A percentile compares a stretch with the other conserved stretches of the same genome.
phyloP scores from a whole-genome alignment of 345 rosid species.

The Cochlearia excelsa region DNA sequence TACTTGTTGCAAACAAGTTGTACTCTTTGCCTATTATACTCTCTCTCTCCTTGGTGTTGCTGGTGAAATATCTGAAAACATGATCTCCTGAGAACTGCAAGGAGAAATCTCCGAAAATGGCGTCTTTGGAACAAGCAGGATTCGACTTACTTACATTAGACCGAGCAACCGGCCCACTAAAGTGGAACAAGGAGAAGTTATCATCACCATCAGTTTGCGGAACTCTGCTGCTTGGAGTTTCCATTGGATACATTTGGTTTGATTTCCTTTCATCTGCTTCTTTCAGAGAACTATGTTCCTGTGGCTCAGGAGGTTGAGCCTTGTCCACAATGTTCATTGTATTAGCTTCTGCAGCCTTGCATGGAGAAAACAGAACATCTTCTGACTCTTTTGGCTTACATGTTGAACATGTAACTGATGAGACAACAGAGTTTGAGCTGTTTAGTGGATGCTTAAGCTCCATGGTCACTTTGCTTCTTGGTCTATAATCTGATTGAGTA shows the following conservation, averaged over 20 bases:
- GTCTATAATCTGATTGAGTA: slow-evolving; percentile 52
- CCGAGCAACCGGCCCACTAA: slow-evolving; percentile 76
- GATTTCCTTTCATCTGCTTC: slow-evolving; percentile 38
- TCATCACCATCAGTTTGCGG: slow-evolving; percentile 36
- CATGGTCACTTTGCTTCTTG: slow-evolving; percentile 53
- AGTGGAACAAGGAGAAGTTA: slow-evolving; percentile 86
- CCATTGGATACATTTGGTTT: slow-evolving; percentile 18
- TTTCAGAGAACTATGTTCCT: slow-evolving; percentile 28
- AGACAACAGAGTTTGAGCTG: slow-evolving; percentile 60
- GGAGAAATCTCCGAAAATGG: slow-evolving; percentile 43
- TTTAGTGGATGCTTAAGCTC: slow-evolving; percentile 60
- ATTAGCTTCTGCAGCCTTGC: slow-evolving; percentile 44
- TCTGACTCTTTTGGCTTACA: slow-evolving; percentile 37
- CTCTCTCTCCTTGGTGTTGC: slow-evolving; percentile 45
- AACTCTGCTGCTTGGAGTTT: slow-evolving; percentile 36
- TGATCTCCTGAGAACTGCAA: slow-evolving; percentile 50
- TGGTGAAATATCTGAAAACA: slow-evolving; percentile 41
- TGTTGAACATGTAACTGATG: slow-evolving; percentile 41
- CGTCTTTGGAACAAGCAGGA: slow-evolving; percentile 42
- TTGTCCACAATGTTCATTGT: slow-evolving; percentile 43
- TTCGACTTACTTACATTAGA: slow-evolving; percentile 46
- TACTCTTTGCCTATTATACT: slow-evolving; percentile 58
- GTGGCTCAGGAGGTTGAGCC: slow-evolving; percentile 36
- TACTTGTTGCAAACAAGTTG: slow-evolving; percentile 80
- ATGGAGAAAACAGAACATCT: slow-evolving; percentile 18